Evolutionary conservation across 305 asterid genomes (phyloP).

Genomic region (Solanum hybrid): DNA sequence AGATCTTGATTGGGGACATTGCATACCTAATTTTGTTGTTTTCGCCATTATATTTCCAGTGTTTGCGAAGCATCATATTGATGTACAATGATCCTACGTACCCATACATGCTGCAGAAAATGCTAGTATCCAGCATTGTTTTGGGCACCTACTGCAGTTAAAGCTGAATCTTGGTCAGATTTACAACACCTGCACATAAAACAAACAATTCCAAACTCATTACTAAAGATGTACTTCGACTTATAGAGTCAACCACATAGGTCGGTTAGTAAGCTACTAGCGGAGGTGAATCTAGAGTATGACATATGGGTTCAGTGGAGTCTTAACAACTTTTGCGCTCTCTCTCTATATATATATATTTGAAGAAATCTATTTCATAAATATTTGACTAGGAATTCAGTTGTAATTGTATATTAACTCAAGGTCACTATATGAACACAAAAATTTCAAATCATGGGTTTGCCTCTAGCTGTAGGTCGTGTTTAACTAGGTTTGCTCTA

Average conservation of each 20-base stretch:
- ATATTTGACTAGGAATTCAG: neutral
- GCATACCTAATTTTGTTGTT: neutral
- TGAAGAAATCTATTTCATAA: neutral
- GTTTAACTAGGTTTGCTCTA: neutral
- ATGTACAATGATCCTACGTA: neutral
- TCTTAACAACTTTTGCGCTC: neutral
- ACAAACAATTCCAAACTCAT: neutral
- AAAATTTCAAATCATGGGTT: neutral
- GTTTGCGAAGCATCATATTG: neutral
- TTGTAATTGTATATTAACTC: neutral
- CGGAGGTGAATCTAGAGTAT: neutral
- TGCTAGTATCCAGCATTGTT: neutral
- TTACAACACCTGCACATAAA: neutral
- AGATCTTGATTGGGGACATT: neutral
- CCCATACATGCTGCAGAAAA: neutral
- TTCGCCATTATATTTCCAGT: neutral
- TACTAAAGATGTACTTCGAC: neutral
- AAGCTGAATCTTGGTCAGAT: neutral
- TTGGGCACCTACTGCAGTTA: neutral
- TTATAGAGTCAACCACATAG: neutral
- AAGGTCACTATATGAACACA: neutral
- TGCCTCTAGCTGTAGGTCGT: neutral
- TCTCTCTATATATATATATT: no score
- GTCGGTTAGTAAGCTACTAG: neutral
- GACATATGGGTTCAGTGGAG: neutral